Conservation (phyloP, 805 yeast species). For the Yarrowia porcina region DNA sequence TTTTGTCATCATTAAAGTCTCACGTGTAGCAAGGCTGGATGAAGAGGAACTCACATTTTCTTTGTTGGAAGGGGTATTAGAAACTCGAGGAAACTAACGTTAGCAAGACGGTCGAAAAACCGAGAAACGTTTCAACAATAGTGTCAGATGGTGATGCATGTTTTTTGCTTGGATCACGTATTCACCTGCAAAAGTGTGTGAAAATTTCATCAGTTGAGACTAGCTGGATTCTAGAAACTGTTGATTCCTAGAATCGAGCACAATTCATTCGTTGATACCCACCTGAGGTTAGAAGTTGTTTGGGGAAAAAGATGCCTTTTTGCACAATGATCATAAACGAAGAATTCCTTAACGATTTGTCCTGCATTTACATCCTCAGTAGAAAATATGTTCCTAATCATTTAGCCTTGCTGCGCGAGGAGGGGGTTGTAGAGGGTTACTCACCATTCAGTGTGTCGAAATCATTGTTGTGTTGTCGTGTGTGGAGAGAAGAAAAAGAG, state of each 20-base stretch:
- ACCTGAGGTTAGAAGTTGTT: slow-evolving; percentile 26
- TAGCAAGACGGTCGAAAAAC: not conserved
- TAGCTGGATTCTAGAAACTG: too few species aligned
- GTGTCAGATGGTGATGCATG: slow-evolving; percentile 98
- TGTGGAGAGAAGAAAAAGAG: not conserved
- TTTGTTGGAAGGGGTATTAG: slow-evolving; percentile 21
- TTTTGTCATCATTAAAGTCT: slow-evolving; percentile 57
- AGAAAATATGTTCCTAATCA: slow-evolving; percentile 26
- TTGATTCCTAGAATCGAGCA: not conserved
- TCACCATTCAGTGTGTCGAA: slow-evolving; percentile 11
- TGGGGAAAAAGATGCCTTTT: not conserved
- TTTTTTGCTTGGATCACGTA: slow-evolving; percentile 74
- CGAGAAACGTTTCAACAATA: slow-evolving; percentile 25
- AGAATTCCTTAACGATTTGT: slow-evolving; percentile 66
- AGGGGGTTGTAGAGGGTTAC: not conserved
- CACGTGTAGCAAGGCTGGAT: not conserved
- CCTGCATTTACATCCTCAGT: slow-evolving; percentile 80
- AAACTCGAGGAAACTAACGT: not conserved
- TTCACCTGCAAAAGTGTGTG: slow-evolving; percentile 41
- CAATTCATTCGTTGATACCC: not conserved
- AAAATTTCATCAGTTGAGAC: slow-evolving; percentile 33
- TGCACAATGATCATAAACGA: slow-evolving; percentile 58
- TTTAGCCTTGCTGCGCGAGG: slow-evolving; percentile 18
- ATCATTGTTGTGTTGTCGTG: slow-evolving; percentile 1
- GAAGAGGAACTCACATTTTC: slow-evolving; percentile 17